phyloP scores from a whole-genome alignment of 2,329 filamentous ascomycete genomes.

The Beauveria pseudobassiana region DNA sequence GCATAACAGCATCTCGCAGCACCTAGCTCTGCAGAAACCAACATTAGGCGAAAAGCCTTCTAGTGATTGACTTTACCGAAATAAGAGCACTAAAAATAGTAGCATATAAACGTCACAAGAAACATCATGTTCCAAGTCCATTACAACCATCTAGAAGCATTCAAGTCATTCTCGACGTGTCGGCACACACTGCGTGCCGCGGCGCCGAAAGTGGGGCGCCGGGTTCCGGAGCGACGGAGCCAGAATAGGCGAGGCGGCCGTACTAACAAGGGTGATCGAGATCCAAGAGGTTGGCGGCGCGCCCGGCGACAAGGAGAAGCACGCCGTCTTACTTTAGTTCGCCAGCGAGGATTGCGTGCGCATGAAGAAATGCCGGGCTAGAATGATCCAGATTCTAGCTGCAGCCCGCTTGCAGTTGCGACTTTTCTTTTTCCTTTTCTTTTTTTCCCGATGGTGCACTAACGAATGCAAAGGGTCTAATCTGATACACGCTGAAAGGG shows the following conservation, averaged over 20 bases:
- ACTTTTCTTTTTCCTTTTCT: not conserved
- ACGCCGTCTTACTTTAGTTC: not conserved
- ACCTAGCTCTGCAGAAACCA: not conserved
- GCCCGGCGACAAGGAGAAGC: not conserved
- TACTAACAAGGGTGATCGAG: not conserved
- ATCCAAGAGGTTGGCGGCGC: not conserved
- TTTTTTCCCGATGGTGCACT: no score
- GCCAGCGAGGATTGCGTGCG: not conserved
- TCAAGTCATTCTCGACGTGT: not conserved
- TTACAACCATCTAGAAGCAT: not conserved
- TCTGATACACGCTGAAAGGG: no score
- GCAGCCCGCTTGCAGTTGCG: not conserved
- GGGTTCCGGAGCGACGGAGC: conserved; percentile 3
- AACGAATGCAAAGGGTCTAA: no score
- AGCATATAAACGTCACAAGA: not conserved
- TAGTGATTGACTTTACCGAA: no score
- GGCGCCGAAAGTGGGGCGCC: conserved; percentile 5
- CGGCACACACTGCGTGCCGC: not conserved
- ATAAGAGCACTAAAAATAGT: no score
- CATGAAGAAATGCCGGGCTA: not conserved
- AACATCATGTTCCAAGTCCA: not conserved
- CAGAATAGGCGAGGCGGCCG: not conserved
- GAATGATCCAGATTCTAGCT: not conserved
- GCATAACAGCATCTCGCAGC: not conserved
- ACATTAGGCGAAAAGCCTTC: no score